Evolutionary conservation across 345 rosid species (phyloP), one percentile per base, ranked within the genome.

Genomic region (Sisymbrium altissimum): DNA sequence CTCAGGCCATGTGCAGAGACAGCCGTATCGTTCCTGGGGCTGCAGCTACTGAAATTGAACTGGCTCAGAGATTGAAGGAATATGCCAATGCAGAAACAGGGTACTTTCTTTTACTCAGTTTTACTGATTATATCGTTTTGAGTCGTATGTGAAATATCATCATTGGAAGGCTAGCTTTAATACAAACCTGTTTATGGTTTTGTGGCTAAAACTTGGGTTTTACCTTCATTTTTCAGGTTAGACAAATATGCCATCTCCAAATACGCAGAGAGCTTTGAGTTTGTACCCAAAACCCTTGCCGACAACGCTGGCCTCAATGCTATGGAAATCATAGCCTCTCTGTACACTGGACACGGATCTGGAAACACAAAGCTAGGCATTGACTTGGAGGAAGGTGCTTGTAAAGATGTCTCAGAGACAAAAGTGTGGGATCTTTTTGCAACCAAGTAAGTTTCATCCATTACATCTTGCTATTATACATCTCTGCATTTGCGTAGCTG

Each of bases 271-370:
- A 92, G 97, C 77, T 96, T 96, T 81, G 98, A 96, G 88, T 86
- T 92, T 94, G 86, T 96, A 35, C 97, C 98, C 14, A 86, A 80
- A 75, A 92, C 95, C 11, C 82, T 96, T 52, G 89, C 97, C 27
- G 99, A 96, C 75, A 96, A 92, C 80, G 98, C 97, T 69, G 99
- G 99, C 33, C 93, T 96, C 53, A 88, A 92, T 78, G 89, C 98
- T 9, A 86, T 92, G 96, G 98, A 96, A 78, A 86, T 96, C 61
- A 96, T 92, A 79, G 92, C 96, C 4, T 82, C 97, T 30, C 85
- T 92, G 14, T 96, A 92, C 80, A 92, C 90, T 54, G 93, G 89
- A 45, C 99, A 92, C 78, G 94, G 97, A 14, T 86, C 93, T 71
- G 99, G 98, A 56, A 90, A 88, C 70, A 61, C 83, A 68, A 96